These are phyloP conservation scores for Durusdinium trenchii DNA, from an alignment of 73 alveolate genomes.

Conservation along the genomic window DNA sequence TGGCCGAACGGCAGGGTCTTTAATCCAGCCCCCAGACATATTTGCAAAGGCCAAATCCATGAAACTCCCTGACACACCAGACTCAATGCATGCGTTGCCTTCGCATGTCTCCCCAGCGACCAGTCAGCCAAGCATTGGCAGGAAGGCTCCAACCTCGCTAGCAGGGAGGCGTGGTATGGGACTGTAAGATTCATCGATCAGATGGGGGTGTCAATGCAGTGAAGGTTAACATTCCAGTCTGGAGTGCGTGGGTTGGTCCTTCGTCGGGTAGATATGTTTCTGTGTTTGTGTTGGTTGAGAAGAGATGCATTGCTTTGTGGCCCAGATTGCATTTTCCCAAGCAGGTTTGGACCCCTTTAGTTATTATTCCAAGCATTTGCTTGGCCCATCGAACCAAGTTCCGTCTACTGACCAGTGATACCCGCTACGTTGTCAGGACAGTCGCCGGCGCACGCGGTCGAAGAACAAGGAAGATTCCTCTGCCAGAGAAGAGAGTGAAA, in stretches of 20 bases:
- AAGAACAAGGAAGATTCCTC: constrained; percentile 34
- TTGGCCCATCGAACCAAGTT: too few species aligned
- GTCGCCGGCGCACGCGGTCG: constrained; percentile 60
- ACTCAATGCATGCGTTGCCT: neutral
- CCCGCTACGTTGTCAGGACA: too few species aligned
- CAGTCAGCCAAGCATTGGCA: neutral
- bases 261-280: neutral
- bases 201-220: too few species aligned
- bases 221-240: neutral
- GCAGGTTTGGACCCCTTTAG: too few species aligned
- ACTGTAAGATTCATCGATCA: neutral
- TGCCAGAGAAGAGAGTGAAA: neutral
- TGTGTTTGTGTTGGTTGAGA: neutral
- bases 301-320: neutral
- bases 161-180: neutral
- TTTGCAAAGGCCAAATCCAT: too few species aligned
- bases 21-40: too few species aligned
- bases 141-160: neutral
- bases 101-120: neutral
- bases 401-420: too few species aligned
- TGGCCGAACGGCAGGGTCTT: too few species aligned
- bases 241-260: neutral
- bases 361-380: too few species aligned
- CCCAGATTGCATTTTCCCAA: too few species aligned
- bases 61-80: neutral